phyloP scores from a whole-genome alignment of 768 basidiomycete species.

The Boletus speciosus region DNA sequence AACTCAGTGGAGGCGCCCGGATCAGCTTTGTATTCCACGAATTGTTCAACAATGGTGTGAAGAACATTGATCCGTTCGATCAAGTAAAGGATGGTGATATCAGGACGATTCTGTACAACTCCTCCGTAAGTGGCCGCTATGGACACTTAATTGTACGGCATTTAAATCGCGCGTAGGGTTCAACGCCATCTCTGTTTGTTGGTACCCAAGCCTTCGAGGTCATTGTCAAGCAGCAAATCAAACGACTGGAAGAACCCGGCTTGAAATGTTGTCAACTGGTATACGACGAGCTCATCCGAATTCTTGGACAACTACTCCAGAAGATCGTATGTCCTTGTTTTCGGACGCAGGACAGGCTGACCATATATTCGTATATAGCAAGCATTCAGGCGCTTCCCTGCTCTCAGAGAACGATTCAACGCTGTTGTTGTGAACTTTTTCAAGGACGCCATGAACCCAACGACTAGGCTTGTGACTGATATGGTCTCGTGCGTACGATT shows the following conservation, averaged over 20 bases:
- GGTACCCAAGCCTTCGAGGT: slow-evolving; percentile 97
- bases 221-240: slow-evolving; percentile 99
- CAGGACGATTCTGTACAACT: slow-evolving; percentile 93
- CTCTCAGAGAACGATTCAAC: slow-evolving; percentile 96
- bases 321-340: slow-evolving; percentile 69
- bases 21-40: slow-evolving; percentile 99
- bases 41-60: slow-evolving; percentile 94
- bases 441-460: slow-evolving; percentile 90
- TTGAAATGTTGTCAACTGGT: slow-evolving; percentile 94
- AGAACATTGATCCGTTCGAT: slow-evolving; percentile 96
- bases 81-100: slow-evolving; percentile 99
- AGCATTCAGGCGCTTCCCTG: slow-evolving; percentile 95
- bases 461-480: slow-evolving; percentile 90
- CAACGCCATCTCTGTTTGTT: slow-evolving; percentile 93
- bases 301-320: slow-evolving; percentile 82
- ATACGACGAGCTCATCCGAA: slow-evolving; percentile 96
- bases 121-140: slow-evolving; percentile 65
- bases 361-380: slow-evolving; percentile 47
- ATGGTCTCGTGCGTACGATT: slow-evolving; percentile 73
- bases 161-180: slow-evolving; percentile 54
- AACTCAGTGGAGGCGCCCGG: slow-evolving; percentile 96
- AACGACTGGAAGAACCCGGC: slow-evolving; percentile 89
- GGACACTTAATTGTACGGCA: background rate
- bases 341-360: background rate
- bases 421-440: slow-evolving; percentile 95